A percentile compares a stretch with the other conserved stretches of the same genome.
These are phyloP conservation scores for Lentithecium fluviatile DNA, from an alignment of 495 filamentous ascomycete genomes.

Conservation along the genomic window DNA sequence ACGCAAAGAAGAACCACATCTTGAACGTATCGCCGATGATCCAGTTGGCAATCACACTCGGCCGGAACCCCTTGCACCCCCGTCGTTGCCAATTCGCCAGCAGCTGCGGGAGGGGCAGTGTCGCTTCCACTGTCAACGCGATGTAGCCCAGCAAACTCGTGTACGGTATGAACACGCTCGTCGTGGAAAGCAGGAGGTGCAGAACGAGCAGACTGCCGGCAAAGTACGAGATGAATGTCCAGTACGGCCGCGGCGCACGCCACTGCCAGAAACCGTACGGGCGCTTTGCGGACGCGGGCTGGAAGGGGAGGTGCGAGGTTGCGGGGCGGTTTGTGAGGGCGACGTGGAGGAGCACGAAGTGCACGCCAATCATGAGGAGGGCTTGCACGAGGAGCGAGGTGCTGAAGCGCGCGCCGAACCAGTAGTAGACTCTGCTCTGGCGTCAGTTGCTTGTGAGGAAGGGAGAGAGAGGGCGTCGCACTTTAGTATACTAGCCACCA, in stretches of 20 bases:
- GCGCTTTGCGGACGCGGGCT: slow-evolving; percentile 51
- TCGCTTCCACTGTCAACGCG: slow-evolving; percentile 87
- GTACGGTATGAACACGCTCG: slow-evolving; percentile 63
- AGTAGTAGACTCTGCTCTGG: slow-evolving; percentile 77
- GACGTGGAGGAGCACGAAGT: slow-evolving; percentile 80
- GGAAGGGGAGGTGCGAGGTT: slow-evolving; percentile 39
- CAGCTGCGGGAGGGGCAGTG: slow-evolving; percentile 86
- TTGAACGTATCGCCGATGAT: slow-evolving; percentile 91
- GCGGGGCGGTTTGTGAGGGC: slow-evolving; percentile 84
- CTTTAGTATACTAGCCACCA: slow-evolving; percentile 88
- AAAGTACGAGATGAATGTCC: slow-evolving; percentile 78
- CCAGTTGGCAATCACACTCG: slow-evolving; percentile 86
- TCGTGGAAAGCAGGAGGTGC: slow-evolving; percentile 68
- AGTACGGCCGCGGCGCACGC: slow-evolving; percentile 83
- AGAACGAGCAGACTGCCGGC: slow-evolving; percentile 62
- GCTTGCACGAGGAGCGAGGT: slow-evolving; percentile 78
- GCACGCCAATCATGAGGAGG: slow-evolving; percentile 79
- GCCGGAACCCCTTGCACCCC: slow-evolving; percentile 85
- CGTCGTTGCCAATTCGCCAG: slow-evolving; percentile 71
- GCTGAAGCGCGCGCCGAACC: slow-evolving; percentile 84
- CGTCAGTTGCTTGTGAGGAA: neutral
- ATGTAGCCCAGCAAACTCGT: slow-evolving; percentile 71
- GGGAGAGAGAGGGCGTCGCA: slow-evolving; percentile 44
- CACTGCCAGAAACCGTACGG: slow-evolving; percentile 97
- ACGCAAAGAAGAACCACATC: slow-evolving; percentile 76